Base-by-base conservation (phyloP, 345 rosid genomes). In the Corchorus olitorius region DNA sequence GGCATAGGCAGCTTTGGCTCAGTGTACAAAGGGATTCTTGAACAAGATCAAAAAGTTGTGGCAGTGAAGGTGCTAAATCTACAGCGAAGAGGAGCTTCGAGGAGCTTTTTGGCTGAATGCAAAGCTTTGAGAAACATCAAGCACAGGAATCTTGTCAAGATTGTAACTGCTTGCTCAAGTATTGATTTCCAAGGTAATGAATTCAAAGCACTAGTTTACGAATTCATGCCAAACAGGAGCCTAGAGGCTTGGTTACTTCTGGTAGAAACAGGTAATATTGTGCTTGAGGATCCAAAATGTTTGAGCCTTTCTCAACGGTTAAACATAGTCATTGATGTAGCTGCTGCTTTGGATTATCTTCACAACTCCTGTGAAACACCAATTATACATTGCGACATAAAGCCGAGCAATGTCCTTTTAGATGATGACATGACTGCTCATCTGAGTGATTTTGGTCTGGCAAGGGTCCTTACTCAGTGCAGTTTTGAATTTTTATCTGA, bases 401-500 rank as follows among this genome's bases (percentile, higher is more conserved):
- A 81, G 58, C 80, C 83, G 41, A 67, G 80, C 75, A 81, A 81
- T 41, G 6, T 81, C 34, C 78, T 81, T 8, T 67, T 78, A 8
- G 74, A 81, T 4, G 59, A 15, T 7, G 76, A 75, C 70, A 68
- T 81, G 73, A 50, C 50, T 46, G 78, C 84, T 22, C 78, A 77
- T 62, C 71, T 77, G 0, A 60, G 69, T 4, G 84, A 81, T 72
- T 81, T 81, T 55, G 73, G 84, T 10, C 22, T 74, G 27, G 76
- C 84, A 66, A 65, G 37, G 70, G 19, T 45, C 70, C 43, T 11
- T 65, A 33, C 52, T 65, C 34, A 65, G 2, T 8, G 13, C 68
- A 37, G 17, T n/a, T 5, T 8, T 0, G 0, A 75, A 5, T 34
- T 62, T 77, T 6, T 56, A 66, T 5, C 64, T 5, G 43, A 20